Conservation (phyloP, 1,139 yeast genomes). For the Geotrichum klebahnii region DNA sequence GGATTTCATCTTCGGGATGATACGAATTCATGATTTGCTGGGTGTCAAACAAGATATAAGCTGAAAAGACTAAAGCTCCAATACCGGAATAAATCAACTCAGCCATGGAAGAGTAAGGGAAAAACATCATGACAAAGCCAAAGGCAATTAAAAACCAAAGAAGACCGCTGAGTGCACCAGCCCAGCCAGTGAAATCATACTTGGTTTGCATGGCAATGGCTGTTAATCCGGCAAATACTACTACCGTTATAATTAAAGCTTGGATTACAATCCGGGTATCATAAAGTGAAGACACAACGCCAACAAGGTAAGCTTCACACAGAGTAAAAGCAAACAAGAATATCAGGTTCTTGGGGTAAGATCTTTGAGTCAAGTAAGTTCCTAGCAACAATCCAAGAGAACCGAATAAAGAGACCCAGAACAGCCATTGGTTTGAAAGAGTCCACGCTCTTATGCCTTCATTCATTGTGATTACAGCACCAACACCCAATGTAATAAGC, state of each 20-base stretch:
- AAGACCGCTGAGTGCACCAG: slow-evolving; percentile 57
- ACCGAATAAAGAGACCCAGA: slow-evolving; percentile 54
- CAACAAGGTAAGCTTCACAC: slow-evolving; percentile 70
- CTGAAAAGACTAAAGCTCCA: slow-evolving; percentile 71
- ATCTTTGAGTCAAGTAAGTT: slow-evolving; percentile 55
- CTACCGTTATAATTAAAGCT: slow-evolving; percentile 64
- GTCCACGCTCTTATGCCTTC: slow-evolving; percentile 55
- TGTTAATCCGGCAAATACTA: slow-evolving; percentile 72
- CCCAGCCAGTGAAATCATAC: slow-evolving; percentile 73
- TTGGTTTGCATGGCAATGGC: slow-evolving; percentile 76
- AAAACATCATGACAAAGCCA: slow-evolving; percentile 65
- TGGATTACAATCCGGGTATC: slow-evolving; percentile 64
- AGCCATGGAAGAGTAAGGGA: slow-evolving; percentile 54
- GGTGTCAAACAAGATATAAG: slow-evolving; percentile 75
- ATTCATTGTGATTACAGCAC: slow-evolving; percentile 51
- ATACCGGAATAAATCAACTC: slow-evolving; percentile 65
- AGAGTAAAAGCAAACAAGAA: slow-evolving; percentile 64
- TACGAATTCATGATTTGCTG: slow-evolving; percentile 74
- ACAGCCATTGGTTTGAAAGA: slow-evolving; percentile 56
- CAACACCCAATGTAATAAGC: slow-evolving; percentile 56
- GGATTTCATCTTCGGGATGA: slow-evolving; percentile 81
- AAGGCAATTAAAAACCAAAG: slow-evolving; percentile 69
- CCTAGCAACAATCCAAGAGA: slow-evolving; percentile 61
- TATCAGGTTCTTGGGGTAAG: slow-evolving; percentile 59
- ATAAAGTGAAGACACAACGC: slow-evolving; percentile 60